Conservation (phyloP, 2,329 filamentous ascomycete genomes). For the Immersiporthe knoxdaviesiana region DNA sequence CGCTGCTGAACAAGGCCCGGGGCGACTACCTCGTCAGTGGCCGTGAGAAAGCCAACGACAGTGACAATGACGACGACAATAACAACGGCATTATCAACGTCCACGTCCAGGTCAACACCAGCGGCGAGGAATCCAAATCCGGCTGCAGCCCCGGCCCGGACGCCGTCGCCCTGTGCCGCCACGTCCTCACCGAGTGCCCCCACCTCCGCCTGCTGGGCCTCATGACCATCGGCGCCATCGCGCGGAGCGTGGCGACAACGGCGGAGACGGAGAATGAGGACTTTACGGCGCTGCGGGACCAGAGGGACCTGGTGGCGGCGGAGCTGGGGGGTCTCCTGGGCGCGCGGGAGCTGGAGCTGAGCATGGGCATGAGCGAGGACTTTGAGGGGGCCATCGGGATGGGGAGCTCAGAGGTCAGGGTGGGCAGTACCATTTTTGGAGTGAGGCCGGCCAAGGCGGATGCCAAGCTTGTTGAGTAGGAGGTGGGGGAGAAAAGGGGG, state of each 20-base stretch:
- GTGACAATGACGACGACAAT: not conserved
- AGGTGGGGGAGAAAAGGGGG: too few relatives aligned
- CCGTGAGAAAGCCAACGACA: too few relatives aligned
- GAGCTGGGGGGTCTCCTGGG: conserved; percentile 55
- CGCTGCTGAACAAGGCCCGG: conserved; percentile 77
- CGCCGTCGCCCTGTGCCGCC: conserved; percentile 66
- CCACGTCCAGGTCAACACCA: conserved; percentile 95
- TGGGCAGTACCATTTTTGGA: conserved; percentile 95
- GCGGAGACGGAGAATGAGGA: conserved; percentile 88
- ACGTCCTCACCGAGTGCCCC: conserved; percentile 69
- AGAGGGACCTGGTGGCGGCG: conserved; percentile 69
- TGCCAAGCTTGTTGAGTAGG: conserved; percentile 66
- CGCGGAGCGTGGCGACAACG: conserved; percentile 74
- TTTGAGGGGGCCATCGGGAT: conserved; percentile 84
- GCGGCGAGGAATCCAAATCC: conserved; percentile 81
- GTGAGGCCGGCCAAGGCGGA: conserved; percentile 77
- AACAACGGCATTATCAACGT: conserved; percentile 59
- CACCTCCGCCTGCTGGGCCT: conserved; percentile 76
- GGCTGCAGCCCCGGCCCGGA: conserved; percentile 72
- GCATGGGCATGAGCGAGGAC: conserved; percentile 98
- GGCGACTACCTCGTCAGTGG: conserved; percentile 42
- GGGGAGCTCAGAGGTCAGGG: conserved; percentile 86
- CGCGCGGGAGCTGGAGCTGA: conserved; percentile 72
- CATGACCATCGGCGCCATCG: conserved; percentile 98
- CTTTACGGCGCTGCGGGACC: conserved; percentile 70